Conservation (phyloP, 495 filamentous ascomycete genomes). For the Penicillium egyptiacum region DNA sequence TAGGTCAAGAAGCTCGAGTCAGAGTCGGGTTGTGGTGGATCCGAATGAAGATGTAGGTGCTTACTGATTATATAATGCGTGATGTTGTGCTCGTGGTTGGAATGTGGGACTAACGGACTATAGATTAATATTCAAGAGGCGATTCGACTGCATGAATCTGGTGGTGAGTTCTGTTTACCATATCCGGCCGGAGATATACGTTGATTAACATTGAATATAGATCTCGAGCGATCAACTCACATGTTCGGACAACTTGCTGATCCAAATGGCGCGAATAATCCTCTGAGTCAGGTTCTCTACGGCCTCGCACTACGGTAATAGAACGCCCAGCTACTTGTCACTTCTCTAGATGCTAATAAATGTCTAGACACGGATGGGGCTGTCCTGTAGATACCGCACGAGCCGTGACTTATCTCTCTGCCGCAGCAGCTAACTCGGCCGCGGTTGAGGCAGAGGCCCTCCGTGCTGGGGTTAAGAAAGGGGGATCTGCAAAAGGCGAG, state of each 20-base stretch:
- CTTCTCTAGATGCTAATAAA: neutral
- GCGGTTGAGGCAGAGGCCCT: conserved; percentile 81
- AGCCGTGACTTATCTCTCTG: conserved; percentile 79
- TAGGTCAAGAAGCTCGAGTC: conserved; percentile 37
- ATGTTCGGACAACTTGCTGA: conserved; percentile 89
- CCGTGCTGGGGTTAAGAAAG: conserved; percentile 82
- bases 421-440: conserved; percentile 89
- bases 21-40: conserved; percentile 35
- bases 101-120: conserved; percentile 6
- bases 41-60: conserved; percentile 45
- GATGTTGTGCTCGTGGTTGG: neutral
- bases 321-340: neutral
- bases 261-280: conserved; percentile 82
- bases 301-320: conserved; percentile 83
- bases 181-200: neutral
- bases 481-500: conserved; percentile 93
- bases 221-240: conserved; percentile 69
- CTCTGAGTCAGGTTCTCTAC: conserved; percentile 93
- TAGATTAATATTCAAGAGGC: conserved; percentile 90
- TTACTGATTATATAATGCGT: neutral
- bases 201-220: conserved; percentile 25
- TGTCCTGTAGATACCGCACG: conserved; percentile 66
- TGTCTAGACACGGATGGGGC: conserved; percentile 87
- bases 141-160: conserved; percentile 89
- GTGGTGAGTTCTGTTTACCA: conserved; percentile 48